Evolutionary conservation across 2,329 filamentous ascomycete genomes (phyloP), one percentile per base, ranked within the genome.

Genomic region (Aurifilum marmelostoma): DNA sequence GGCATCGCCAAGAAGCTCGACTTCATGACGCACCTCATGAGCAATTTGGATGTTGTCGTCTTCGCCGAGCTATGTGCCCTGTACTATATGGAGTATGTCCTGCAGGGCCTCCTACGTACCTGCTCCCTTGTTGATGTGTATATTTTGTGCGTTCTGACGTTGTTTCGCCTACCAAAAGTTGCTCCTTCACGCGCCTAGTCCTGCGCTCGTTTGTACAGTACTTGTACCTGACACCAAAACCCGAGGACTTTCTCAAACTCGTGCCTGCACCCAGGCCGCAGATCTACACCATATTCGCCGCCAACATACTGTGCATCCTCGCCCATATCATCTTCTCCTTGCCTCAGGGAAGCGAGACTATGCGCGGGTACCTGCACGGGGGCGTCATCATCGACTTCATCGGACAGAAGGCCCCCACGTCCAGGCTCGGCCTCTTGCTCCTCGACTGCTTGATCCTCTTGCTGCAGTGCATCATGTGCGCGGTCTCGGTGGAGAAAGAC

Each of bases 1-100:
- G 79, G 80, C 70, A 74, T 84, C 69, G 75, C 80, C 68, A 89
- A 85, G 78, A 90, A 89, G 81, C 80, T 88, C 67, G 79, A 87
- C 72, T 89, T 90, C 75, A 79, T 90, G 73, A 86, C 83, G 54
- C 84, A 89, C 73, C 81, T 91, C 70, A 85, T 89, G 73, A 82
- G 83, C 74, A 87, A 84, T 71, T 80, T 91, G 69, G 89, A 92
- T 79, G 84, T 86, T 74, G 75, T 91, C 60, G 85, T 90, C 63
- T 89, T 89, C 76, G 86, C 85, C 54, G 88, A 91, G 80, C 80
- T 91, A 68, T 89, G 87, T 74, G 83, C 85, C 58, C 74, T 91
- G 73, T 92, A 92, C 76, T 91, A 91, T 77, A 88, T 91, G 85
- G 89, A 92, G 89, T 91, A 82, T 67, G 85, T 76, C n/a, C 56